Evolutionary conservation across 2,329 filamentous ascomycete species (phyloP).

Genomic region (Cucurbitaria berberidis): DNA sequence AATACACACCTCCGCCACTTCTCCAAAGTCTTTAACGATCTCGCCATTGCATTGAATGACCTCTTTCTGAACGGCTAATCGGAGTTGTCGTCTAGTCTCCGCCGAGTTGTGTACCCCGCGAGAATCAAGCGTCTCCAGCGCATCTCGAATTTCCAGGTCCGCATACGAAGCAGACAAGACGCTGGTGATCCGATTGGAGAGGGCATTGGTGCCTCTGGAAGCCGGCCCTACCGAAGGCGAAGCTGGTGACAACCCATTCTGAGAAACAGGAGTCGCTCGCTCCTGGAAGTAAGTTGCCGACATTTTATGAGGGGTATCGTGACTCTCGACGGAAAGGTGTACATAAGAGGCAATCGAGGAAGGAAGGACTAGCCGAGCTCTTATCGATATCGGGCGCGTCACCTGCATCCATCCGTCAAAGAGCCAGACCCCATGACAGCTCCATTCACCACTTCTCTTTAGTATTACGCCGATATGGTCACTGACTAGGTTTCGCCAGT

Average conservation of each 20-base stretch:
- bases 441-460: conserved; percentile 17
- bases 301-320: conserved; percentile 32
- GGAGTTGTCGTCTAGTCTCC: conserved; percentile 77
- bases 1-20: conserved; percentile 76
- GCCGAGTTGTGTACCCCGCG: conserved; percentile 74
- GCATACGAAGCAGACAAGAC: conserved; percentile 92
- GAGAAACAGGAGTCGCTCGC: conserved; percentile 31
- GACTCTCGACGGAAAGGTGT: conserved; percentile 17
- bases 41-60: conserved; percentile 91
- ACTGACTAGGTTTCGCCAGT: conserved; percentile 19
- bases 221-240: conserved; percentile 28
- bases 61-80: conserved; percentile 86
- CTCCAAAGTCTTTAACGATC: conserved; percentile 85
- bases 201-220: conserved; percentile 62
- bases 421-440: conserved; percentile 28
- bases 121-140: conserved; percentile 77
- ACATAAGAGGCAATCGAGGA: conserved; percentile 18
- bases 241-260: conserved; percentile 37
- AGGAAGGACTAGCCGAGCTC: conserved; percentile 31
- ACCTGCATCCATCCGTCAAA: conserved; percentile 28
- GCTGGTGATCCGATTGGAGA: conserved; percentile 81
- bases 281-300: conserved; percentile 43
- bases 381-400: conserved; percentile 38
- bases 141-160: conserved; percentile 88
- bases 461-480: conserved; percentile 27